A percentile compares a stretch with the other conserved stretches of the same genome.
Conservation (phyloP, 177 flowering plant genomes). For the Vitis hybrid region DNA sequence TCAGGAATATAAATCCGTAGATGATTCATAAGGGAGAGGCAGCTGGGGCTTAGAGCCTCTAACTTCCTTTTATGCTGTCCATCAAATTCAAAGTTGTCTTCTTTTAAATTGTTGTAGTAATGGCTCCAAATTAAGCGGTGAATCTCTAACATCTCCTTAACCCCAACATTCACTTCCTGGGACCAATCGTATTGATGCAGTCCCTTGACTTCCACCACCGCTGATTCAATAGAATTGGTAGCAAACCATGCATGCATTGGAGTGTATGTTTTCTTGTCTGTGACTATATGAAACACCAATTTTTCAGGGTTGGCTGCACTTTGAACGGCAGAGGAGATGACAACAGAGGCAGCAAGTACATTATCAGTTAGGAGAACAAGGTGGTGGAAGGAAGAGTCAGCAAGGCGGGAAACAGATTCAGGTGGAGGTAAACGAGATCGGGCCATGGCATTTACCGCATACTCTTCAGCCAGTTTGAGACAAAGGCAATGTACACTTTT, state of each 20-base stretch:
- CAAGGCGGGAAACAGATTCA: constrained; percentile 47
- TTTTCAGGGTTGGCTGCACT: constrained; percentile 50
- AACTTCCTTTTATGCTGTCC: constrained; percentile 24
- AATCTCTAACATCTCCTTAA: constrained; percentile 51
- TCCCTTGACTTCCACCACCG: constrained; percentile 73
- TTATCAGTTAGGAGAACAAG: constrained; percentile 68
- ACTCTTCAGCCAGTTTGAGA: constrained; percentile 66
- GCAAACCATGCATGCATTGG: constrained; percentile 92
- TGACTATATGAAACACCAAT: constrained; percentile 69
- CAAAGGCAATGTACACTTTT: constrained; percentile 65
- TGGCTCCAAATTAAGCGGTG: constrained; percentile 47
- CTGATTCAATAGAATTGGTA: constrained; percentile 39
- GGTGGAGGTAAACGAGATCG: constrained; percentile 66
- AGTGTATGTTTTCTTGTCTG: constrained; percentile 78
- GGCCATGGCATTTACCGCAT: constrained; percentile 67
- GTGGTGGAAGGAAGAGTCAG: constrained; percentile 55
- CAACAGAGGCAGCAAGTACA: constrained; percentile 75
- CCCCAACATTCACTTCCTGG: constrained; percentile 47
- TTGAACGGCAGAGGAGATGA: constrained; percentile 54
- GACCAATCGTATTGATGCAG: constrained; percentile 79
- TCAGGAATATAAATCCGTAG: constrained; percentile 66
- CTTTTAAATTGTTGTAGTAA: constrained; percentile 28
- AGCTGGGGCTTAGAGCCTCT: constrained; percentile 48
- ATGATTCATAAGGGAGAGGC: constrained; percentile 56
- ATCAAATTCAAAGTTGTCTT: constrained; percentile 22